phyloP scores from a whole-genome alignment of 257 asterid genomes.

The Solanum rostratum region DNA sequence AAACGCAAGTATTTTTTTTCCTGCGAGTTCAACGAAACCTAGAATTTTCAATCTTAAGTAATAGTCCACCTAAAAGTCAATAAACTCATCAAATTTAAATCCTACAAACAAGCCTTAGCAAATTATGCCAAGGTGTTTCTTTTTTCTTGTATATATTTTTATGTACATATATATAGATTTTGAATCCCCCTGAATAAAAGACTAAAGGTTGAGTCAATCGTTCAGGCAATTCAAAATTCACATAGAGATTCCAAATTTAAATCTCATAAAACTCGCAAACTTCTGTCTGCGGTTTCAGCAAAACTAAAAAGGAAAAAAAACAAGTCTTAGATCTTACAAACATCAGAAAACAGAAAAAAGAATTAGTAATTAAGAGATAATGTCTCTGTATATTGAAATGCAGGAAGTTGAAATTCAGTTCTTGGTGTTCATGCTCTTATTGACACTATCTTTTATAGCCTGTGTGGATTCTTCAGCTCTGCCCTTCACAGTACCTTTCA shows the following conservation, averaged over 20 bases:
- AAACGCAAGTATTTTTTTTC: not conserved
- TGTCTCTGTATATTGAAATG: not conserved
- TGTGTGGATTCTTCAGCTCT: constrained; percentile 7
- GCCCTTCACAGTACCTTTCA: constrained; percentile 2
- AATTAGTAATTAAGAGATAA: not conserved
- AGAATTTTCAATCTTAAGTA: not conserved
- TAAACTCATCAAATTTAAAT: not conserved
- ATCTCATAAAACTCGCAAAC: not conserved
- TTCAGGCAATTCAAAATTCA: not conserved
- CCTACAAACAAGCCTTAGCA: no score
- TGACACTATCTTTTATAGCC: not conserved
- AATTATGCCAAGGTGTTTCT: not conserved
- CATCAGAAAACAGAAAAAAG: not conserved
- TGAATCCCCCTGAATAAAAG: not conserved
- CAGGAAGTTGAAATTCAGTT: not conserved
- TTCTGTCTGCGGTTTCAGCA: not conserved
- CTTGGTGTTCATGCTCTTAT: not conserved
- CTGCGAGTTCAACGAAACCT: not conserved
- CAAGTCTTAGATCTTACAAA: not conserved
- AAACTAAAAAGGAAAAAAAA: not conserved
- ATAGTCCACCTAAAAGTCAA: not conserved
- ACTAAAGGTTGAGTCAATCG: not conserved
- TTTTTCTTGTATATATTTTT: not conserved
- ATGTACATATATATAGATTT: not conserved
- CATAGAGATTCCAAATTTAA: not conserved